These are phyloP conservation scores for Cadophora luteo-olivacea DNA, from an alignment of 2,329 filamentous ascomycete species.

Conservation along the genomic window DNA sequence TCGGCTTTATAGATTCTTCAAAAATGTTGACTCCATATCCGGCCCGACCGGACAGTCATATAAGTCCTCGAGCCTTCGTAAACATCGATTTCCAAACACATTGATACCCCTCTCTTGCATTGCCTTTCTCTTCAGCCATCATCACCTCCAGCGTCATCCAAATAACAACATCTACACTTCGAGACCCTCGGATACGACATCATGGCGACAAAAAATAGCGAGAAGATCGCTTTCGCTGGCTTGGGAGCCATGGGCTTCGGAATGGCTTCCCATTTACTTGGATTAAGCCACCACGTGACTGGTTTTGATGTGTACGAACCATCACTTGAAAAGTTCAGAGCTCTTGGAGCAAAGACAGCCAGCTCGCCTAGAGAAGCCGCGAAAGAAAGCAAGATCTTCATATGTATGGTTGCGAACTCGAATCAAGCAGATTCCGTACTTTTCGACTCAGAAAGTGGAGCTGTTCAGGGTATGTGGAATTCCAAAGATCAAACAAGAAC, in stretches of 20 bases:
- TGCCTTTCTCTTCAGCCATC: background rate
- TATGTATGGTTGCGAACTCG: conserved; percentile 78
- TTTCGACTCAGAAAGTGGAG: conserved; percentile 62
- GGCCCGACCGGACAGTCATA: background rate
- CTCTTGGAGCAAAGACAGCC: conserved; percentile 65
- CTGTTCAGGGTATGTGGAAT: conserved; percentile 44
- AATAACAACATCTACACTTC: background rate
- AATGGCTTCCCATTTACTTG: conserved; percentile 76
- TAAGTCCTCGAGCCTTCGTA: background rate
- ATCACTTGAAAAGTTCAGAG: conserved; percentile 68
- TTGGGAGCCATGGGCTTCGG: conserved; percentile 83
- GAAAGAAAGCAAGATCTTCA: conserved; percentile 62
- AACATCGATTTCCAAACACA: background rate
- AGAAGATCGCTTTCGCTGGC: conserved; percentile 55
- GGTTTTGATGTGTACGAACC: conserved; percentile 74
- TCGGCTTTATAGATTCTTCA: background rate
- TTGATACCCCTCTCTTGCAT: background rate
- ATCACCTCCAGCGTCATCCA: background rate
- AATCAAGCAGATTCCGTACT: conserved; percentile 71
- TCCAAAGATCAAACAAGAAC: background rate
- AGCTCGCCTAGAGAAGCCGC: conserved; percentile 67
- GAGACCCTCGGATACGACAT: background rate
- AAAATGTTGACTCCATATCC: conserved; percentile 12
- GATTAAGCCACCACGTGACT: conserved; percentile 68
- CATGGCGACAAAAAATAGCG: conserved; percentile 5